Base-by-base conservation (phyloP, 1,284 basidiomycete genomes). In the Marasmius fiardii region DNA sequence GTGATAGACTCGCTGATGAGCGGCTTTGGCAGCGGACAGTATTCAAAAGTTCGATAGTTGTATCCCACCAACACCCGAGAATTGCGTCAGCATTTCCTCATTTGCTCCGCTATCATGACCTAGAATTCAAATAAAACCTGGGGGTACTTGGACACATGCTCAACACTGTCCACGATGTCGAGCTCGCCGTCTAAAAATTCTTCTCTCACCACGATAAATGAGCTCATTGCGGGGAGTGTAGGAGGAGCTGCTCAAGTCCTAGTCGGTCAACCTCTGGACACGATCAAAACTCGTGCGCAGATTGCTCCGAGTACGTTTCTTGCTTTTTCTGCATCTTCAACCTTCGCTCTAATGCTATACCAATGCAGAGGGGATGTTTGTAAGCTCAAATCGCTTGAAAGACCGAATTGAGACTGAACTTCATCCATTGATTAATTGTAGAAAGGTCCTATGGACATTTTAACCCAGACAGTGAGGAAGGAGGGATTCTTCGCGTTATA, bases 381-480 rank as follows among this genome's bases (percentile, higher is more conserved):
- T 90, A 68, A 76, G 87, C 81, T 2, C 4, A 41, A n/a, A 41
- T 2, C 20, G 39, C 7, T 14, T 7, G n/a, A 33, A 2, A 16
- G 26, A 20, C 23, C 3, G 11, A 47, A 20, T 11, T 5, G 14
- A n/a, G 5, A 18, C 39, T 18, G 14, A 14, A 39, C 7, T 12
- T 5, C 16, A 33, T n/a, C 33, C 50, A 24, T 21, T 35, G n/a
- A 20, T 28, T 24, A 18, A 26, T 11, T 21, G 12, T 57, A 94
- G 90, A 94, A 89, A 79, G 94, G 94, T 4, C 93, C 95, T 0
- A 87, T 93, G 82, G 94, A 97, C 66, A 93, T 97, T 58, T 72
- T 94, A 8, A 64, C 71, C 8, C 86, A 92, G 69, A 97, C 95
- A 0, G 62, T 95, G 37, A 72, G 83, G 58, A 95, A 92, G 57